Base-by-base conservation (phyloP, 768 basidiomycete genomes). In the Trametes cingulata region DNA sequence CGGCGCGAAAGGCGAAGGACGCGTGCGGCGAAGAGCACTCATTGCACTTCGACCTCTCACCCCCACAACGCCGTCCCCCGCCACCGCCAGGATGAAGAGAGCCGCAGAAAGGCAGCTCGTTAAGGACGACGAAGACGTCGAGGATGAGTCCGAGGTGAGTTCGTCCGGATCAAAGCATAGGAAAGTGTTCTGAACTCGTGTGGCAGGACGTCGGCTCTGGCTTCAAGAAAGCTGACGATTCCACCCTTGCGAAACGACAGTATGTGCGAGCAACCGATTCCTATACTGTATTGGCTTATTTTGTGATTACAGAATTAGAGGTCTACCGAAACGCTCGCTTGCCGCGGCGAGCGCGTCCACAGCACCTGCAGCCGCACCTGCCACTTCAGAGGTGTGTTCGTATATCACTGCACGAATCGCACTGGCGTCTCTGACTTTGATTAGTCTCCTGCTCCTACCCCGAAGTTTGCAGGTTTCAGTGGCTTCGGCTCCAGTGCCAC, bases 51-150 rank as follows among this genome's bases (percentile, higher is more conserved):
- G 50, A 15, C 12, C 42, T 33, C 50, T 24, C 46, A 20, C 13
- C 22, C 50, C 7, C 24, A 37, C 46, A 4, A 5, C 10, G 10
- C 35, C 39, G 29, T 17, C 10, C 3, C n/a, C n/a, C 36, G 22
- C 47, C 29, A 40, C 39, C 17, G 27, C 56, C 58, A 56, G 48
- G 66, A 87, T 91, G 87, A 92, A 92, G 74, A 83, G 90, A 71
- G 81, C 79, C 56, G 90, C 90, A 70, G 90, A 91, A 52, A 82
- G 74, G 61, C 87, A 93, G 66, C 68, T 93, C 35, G 77, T 80
- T 12, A 90, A 84, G 66, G 86, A 86, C 59, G 77, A 74, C 25
- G 78, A 76, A 24, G 77, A 78, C 46, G 76, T 75, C 17, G 74
- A 72, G 17, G 76, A 77, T 5, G 72, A 72, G 12, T 67, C 73